A percentile compares a stretch with the other conserved stretches of the same genome.
These are phyloP conservation scores for Clathrus columnatus DNA, from an alignment of 768 basidiomycete species.

Conservation along the genomic window DNA sequence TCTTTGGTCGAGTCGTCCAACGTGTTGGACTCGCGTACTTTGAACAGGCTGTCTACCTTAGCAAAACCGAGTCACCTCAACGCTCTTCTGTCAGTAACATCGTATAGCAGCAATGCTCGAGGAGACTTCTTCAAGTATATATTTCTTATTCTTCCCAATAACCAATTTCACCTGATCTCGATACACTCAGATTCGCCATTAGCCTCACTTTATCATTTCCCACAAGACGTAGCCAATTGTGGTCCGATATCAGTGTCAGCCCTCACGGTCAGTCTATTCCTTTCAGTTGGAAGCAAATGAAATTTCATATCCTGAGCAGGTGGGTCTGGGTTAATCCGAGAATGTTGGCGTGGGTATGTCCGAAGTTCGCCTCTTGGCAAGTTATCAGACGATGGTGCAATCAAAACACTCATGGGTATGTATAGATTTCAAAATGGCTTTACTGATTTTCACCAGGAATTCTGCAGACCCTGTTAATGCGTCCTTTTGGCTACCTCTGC, in stretches of 20 bases:
- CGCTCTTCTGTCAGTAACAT: slow-evolving; percentile 33
- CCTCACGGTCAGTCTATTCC: not conserved
- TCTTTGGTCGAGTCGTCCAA: not conserved
- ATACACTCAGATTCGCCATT: not conserved
- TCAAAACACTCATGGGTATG: slow-evolving; percentile 32
- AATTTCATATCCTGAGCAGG: not conserved
- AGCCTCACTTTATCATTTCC: slow-evolving; percentile 5
- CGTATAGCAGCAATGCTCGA: slow-evolving; percentile 10
- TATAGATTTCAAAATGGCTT: slow-evolving; percentile 2
- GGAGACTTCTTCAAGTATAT: slow-evolving; percentile 3
- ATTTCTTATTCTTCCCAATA: not conserved
- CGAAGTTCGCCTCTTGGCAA: slow-evolving; percentile 53
- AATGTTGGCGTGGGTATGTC: slow-evolving; percentile 64
- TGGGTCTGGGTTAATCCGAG: slow-evolving; percentile 48
- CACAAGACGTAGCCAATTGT: slow-evolving; percentile 1
- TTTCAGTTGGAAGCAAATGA: not conserved
- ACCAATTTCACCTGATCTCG: not conserved
- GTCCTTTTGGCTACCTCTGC: slow-evolving; percentile 53
- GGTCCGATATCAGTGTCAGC: slow-evolving; percentile 4
- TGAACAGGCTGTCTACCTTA: slow-evolving; percentile 50
- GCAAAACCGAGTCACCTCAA: slow-evolving; percentile 42
- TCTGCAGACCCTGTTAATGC: slow-evolving; percentile 37
- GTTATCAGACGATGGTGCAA: slow-evolving; percentile 31
- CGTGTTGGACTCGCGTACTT: slow-evolving; percentile 46
- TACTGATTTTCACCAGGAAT: not conserved